Conservation (phyloP, 768 basidiomycete genomes). For the Vararia minispora region DNA sequence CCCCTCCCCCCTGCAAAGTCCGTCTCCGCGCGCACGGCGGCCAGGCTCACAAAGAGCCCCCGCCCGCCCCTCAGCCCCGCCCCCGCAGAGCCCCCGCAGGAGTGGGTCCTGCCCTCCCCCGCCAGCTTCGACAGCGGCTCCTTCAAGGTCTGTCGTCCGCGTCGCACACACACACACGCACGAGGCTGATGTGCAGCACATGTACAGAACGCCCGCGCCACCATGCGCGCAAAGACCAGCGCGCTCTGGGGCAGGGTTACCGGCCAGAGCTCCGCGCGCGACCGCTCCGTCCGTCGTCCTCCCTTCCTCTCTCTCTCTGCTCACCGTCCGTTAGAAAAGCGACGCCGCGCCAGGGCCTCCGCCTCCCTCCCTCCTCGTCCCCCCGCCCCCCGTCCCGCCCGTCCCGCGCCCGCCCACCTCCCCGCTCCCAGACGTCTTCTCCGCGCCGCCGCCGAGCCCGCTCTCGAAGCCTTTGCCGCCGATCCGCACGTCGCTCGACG, state of each 20-base stretch:
- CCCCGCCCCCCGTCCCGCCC: conserved; percentile 17
- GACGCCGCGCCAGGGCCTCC: conserved; percentile 21
- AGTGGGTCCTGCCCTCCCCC: conserved; percentile 37
- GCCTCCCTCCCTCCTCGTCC: conserved; percentile 5
- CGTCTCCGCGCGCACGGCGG: conserved; percentile 14
- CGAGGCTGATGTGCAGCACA: conserved; percentile 7
- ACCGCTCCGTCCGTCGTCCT: conserved; percentile 48
- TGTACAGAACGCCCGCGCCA: conserved; percentile 39
- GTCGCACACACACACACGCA: conserved; percentile 6
- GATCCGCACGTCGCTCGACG: conserved; percentile 28
- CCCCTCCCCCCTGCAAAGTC: conserved; percentile 24
- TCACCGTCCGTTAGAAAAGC: conserved; percentile 16
- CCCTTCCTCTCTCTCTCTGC: conserved; percentile 8
- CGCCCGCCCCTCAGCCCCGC: background rate
- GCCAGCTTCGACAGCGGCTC: conserved; percentile 26
- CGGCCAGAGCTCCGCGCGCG: conserved; percentile 51
- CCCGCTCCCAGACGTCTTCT: conserved; percentile 43
- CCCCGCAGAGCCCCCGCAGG: conserved; percentile 24
- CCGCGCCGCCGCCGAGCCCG: conserved; percentile 19
- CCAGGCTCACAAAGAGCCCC: conserved; percentile 11
- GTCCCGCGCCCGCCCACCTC: conserved; percentile 13
- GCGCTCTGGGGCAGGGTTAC: conserved; percentile 75
- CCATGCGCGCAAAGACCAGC: conserved; percentile 69
- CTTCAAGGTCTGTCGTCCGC: conserved; percentile 33
- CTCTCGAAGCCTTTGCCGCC: conserved; percentile 56